phyloP scores from a whole-genome alignment of 805 yeast genomes.

The Kodamaea lidongshanica region DNA sequence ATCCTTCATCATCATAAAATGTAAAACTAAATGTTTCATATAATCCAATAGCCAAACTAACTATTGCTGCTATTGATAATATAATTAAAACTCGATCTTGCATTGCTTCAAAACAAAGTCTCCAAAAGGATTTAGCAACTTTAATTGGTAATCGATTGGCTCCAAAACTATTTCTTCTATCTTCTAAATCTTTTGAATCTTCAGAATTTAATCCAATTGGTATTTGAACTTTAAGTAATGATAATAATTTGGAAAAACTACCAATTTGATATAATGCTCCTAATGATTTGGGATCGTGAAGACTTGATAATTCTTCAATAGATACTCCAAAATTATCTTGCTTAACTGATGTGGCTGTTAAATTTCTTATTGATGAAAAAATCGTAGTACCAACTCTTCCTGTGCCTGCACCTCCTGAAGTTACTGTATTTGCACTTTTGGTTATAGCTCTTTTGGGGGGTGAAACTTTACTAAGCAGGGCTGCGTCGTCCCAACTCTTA shows the following conservation, averaged over 20 bases:
- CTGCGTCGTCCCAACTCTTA: neutral
- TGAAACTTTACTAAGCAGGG: neutral
- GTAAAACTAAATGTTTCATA: conserved; percentile 87
- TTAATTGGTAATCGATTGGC: conserved; percentile 66
- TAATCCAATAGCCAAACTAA: conserved; percentile 84
- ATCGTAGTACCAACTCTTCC: neutral
- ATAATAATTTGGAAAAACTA: conserved; percentile 33
- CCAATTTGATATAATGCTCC: conserved; percentile 37
- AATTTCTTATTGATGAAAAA: neutral
- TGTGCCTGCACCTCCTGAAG: neutral
- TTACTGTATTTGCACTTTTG: conserved; percentile 1
- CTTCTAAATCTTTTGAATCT: conserved; percentile 22
- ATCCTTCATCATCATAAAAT: conserved; percentile 72
- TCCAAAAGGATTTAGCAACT: conserved; percentile 60
- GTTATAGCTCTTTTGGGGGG: conserved; percentile 1
- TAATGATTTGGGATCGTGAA: conserved; percentile 63
- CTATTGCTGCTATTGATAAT: conserved; percentile 76
- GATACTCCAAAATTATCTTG: conserved; percentile 9
- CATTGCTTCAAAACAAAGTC: conserved; percentile 73
- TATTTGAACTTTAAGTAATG: conserved; percentile 31
- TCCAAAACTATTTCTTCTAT: conserved; percentile 53
- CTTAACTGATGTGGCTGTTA: no score
- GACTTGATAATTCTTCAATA: conserved; percentile 32
- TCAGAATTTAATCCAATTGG: conserved; percentile 37
- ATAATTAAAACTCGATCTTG: conserved; percentile 87